A percentile compares a stretch with the other conserved stretches of the same genome.
These are phyloP conservation scores for Peronosclerospora sorghi DNA, from an alignment of 352 stramenopile genomes.

Conservation along the genomic window DNA sequence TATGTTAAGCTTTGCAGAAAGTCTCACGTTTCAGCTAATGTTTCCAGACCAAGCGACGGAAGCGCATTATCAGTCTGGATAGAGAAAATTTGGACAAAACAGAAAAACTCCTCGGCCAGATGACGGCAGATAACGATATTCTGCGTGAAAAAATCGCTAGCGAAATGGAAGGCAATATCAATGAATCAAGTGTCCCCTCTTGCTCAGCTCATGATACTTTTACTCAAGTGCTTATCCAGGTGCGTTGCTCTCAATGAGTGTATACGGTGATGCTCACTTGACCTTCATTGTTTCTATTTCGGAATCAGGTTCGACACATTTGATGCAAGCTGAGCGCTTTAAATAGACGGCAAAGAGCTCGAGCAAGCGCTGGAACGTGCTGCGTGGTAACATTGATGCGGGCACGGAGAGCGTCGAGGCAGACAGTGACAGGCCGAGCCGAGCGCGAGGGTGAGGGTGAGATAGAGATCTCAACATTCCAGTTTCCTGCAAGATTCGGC, in stretches of 20 bases:
- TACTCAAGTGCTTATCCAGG: conserved; percentile 17
- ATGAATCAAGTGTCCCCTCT: background rate
- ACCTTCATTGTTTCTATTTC: background rate
- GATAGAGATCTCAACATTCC: no score
- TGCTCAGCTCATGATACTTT: conserved; percentile 9
- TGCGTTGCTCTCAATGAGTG: background rate
- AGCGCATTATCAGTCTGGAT: conserved; percentile 10
- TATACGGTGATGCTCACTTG: background rate
- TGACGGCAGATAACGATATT: conserved; percentile 10
- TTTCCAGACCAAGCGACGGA: conserved; percentile 16
- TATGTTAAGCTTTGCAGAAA: background rate
- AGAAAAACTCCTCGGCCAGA: conserved; percentile 4
- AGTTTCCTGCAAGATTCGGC: no score
- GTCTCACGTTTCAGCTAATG: background rate
- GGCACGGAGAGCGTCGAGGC: no score
- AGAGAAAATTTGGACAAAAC: conserved; percentile 3
- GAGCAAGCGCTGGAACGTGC: no score
- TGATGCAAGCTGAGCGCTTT: conserved; percentile 17
- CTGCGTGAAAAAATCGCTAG: conserved; percentile 9
- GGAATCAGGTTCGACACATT: conserved; percentile 20
- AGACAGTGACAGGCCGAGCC: no score
- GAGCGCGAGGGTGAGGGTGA: no score
- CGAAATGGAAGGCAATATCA: background rate
- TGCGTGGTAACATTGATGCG: no score
- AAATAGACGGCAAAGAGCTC: no score